phyloP scores from a whole-genome alignment of 495 filamentous ascomycete genomes.

The Penicillium lagena region DNA sequence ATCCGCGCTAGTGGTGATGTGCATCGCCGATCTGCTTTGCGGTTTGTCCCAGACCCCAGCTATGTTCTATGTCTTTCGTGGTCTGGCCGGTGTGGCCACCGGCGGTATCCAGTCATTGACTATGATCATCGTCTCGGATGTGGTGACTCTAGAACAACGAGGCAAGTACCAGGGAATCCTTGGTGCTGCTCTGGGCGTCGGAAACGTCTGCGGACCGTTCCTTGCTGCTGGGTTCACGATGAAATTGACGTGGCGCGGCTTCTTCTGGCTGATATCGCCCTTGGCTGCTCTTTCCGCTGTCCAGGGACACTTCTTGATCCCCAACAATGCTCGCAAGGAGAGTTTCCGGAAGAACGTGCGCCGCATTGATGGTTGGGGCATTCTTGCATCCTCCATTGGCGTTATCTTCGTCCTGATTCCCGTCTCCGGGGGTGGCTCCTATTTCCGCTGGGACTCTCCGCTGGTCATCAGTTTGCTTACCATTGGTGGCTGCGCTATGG shows the following conservation, averaged over 20 bases:
- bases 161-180: slow-evolving; percentile 42
- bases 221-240: slow-evolving; percentile 39
- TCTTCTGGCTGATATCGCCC: slow-evolving; percentile 41
- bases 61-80: slow-evolving; percentile 52
- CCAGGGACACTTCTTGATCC: slow-evolving; percentile 36
- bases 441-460: slow-evolving; percentile 53
- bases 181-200: slow-evolving; percentile 34
- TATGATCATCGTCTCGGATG: slow-evolving; percentile 46
- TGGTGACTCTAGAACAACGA: slow-evolving; percentile 39
- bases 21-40: slow-evolving; percentile 47
- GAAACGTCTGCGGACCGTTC: slow-evolving; percentile 40
- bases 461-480: slow-evolving; percentile 58
- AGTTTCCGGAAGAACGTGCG: slow-evolving; percentile 35
- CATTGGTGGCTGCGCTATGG: slow-evolving; percentile 38
- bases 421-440: slow-evolving; percentile 55
- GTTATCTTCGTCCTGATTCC: slow-evolving; percentile 56
- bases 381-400: slow-evolving; percentile 42
- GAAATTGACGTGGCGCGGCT: slow-evolving; percentile 41
- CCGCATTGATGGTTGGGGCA: slow-evolving; percentile 51
- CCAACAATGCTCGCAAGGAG: slow-evolving; percentile 30
- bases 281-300: slow-evolving; percentile 33
- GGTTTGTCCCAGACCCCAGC: slow-evolving; percentile 42
- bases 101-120: slow-evolving; percentile 46
- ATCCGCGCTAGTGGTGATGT: slow-evolving; percentile 38
- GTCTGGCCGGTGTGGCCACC: slow-evolving; percentile 47